Evolutionary conservation across 257 asterid species (phyloP).

Genomic region (Catharanthus roseus): DNA sequence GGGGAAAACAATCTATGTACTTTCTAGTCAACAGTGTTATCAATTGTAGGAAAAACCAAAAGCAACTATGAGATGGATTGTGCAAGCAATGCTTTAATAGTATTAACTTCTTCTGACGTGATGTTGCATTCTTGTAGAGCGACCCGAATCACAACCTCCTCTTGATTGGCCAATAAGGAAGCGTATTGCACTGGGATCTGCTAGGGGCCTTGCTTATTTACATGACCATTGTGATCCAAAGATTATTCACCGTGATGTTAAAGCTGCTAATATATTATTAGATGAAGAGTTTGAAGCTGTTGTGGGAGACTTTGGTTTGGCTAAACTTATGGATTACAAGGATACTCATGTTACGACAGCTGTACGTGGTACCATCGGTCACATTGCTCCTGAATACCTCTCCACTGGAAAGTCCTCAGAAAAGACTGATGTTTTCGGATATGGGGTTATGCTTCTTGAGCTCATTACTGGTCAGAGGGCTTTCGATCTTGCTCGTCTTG

Average conservation of each 20-base stretch:
- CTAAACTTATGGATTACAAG: slow-evolving; percentile 92
- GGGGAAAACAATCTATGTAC: background rate
- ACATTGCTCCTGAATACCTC: slow-evolving; percentile 80
- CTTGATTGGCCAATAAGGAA: slow-evolving; percentile 79
- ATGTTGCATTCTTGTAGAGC: slow-evolving; percentile 38
- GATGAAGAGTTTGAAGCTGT: slow-evolving; percentile 95
- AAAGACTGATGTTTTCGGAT: slow-evolving; percentile 89
- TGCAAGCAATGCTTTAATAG: background rate
- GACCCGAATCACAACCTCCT: slow-evolving; percentile 58
- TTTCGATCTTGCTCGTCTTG: slow-evolving; percentile 89
- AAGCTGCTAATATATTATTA: slow-evolving; percentile 79
- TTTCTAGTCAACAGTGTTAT: background rate
- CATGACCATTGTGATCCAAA: slow-evolving; percentile 91
- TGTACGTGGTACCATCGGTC: slow-evolving; percentile 86
- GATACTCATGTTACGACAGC: slow-evolving; percentile 93
- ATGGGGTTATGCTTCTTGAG: slow-evolving; percentile 96
- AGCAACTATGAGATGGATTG: background rate
- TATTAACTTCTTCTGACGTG: slow-evolving; percentile 9
- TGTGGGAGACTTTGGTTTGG: slow-evolving; percentile 92
- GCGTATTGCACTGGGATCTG: slow-evolving; percentile 77
- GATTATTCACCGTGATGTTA: slow-evolving; percentile 87
- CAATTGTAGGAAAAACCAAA: background rate
- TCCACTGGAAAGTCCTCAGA: slow-evolving; percentile 83
- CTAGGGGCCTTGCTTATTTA: slow-evolving; percentile 88
- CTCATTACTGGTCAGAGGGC: slow-evolving; percentile 92